Base-by-base conservation (phyloP, 148 eudicot genomes). In the Hydrangea macrophylla region DNA sequence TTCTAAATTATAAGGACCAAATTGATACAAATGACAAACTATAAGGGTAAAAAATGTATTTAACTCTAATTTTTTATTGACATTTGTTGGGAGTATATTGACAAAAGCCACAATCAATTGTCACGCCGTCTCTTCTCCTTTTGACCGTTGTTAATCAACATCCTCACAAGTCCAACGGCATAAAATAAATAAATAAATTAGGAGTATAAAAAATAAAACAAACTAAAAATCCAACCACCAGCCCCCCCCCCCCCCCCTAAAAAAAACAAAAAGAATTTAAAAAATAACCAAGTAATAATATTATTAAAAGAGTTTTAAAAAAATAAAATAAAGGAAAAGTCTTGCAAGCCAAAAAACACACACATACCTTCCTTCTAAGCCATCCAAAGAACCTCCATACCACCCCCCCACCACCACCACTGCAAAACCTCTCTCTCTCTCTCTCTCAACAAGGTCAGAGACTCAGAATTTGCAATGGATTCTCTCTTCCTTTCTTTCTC, bases 291-390 rank as follows among this genome's bases (percentile, higher is more conserved):
- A 25, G 5, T 5, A 15, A 23, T 42, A 44, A 23, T 9, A 27
- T 39, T 1, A 11, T 12, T 13, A 1, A 15, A 8, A 3, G 18
- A 48, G n/a, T 15, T 17, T 3, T 40, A 13, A 15, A 30, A 3
- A n/a, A 35, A 60, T 12, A 55, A 10, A 42, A 22, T 10, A 22
- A 31, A 56, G 22, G 68, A 53, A 45, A 42, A 31, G 45, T 24
- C 60, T 60, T 64, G 36, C 48, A 40, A 42, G 60, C 42, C 62
- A 31, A 37, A 54, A 57, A 35, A 23, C 56, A 58, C 73, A 60
- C 80, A 25, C 86, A 84, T 88, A 78, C 90, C 88, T 88, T 91
- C 73, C 96, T 90, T 86, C 88, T 18, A 86, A 77, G 78, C 20
- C 80, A 75, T 75, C 83, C 84, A 61, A 78, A 54, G 70, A 78